phyloP scores from a whole-genome alignment of 371 early-diverging fungal genomes.

The Mortierella sp. region DNA sequence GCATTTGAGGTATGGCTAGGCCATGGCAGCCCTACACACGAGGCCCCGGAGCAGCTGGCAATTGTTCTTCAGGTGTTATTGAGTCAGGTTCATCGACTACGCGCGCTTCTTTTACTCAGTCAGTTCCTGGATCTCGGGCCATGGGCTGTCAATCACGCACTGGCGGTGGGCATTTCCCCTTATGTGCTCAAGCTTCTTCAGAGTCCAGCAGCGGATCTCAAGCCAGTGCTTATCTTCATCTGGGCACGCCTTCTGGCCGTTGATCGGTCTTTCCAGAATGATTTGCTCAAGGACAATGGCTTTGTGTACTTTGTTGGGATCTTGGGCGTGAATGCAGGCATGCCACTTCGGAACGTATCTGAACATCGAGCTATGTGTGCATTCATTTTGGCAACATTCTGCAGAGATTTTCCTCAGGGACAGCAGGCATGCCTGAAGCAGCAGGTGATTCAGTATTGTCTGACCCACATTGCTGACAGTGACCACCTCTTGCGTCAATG shows the following conservation, averaged over 20 bases:
- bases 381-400: constrained; percentile 92
- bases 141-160: constrained; percentile 94
- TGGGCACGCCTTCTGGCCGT: constrained; percentile 97
- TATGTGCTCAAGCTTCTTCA: constrained; percentile 96
- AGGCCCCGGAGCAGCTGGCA: constrained; percentile 93
- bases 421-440: constrained; percentile 86
- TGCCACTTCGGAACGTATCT: constrained; percentile 79
- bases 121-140: constrained; percentile 94
- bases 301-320: constrained; percentile 94
- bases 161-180: constrained; percentile 96
- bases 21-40: constrained; percentile 73
- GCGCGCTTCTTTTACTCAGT: constrained; percentile 90
- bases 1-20: constrained; percentile 97
- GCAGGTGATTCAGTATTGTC: constrained; percentile 73
- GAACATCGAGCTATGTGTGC: constrained; percentile 93
- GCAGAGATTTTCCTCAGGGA: constrained; percentile 81
- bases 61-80: constrained; percentile 96
- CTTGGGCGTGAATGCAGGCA: constrained; percentile 76
- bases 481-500: constrained; percentile 93
- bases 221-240: constrained; percentile 93
- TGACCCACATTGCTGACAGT: constrained; percentile 76
- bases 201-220: constrained; percentile 92
- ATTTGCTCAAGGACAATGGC: constrained; percentile 92
- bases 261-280: constrained; percentile 88
- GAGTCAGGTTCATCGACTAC: constrained; percentile 92